These are phyloP conservation scores for Canariomyces notabilis DNA, from an alignment of 2,329 filamentous ascomycete species.

Conservation along the genomic window DNA sequence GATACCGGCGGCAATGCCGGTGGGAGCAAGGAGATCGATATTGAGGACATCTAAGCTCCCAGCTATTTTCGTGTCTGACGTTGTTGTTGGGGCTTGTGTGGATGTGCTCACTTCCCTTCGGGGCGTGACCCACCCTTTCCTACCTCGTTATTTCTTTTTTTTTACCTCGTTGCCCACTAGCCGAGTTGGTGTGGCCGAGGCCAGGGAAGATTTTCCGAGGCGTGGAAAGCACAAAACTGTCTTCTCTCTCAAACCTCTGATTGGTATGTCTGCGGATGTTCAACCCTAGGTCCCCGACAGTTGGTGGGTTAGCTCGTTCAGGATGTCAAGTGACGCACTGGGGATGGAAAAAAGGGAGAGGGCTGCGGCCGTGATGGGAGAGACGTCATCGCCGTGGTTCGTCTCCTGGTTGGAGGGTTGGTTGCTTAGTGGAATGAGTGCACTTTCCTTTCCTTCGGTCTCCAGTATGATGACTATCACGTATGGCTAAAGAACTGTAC, in stretches of 20 bases:
- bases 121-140: slow-evolving; percentile 19
- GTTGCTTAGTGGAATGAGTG: neutral
- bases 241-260: slow-evolving; percentile 57
- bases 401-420: neutral
- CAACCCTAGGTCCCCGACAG: slow-evolving; percentile 26
- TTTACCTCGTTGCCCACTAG: neutral
- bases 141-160: slow-evolving; percentile 10
- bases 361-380: slow-evolving; percentile 49
- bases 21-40: slow-evolving; percentile 76
- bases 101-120: neutral
- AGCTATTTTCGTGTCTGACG: no score
- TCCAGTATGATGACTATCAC: no score
- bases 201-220: slow-evolving; percentile 12
- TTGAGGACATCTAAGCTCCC: slow-evolving; percentile 79
- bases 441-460: slow-evolving; percentile 20
- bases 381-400: slow-evolving; percentile 51
- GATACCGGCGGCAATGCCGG: slow-evolving; percentile 50
- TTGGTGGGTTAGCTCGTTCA: slow-evolving; percentile 19
- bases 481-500: no score
- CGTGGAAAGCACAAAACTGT: slow-evolving; percentile 46
- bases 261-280: slow-evolving; percentile 5
- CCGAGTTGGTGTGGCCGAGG: no score
- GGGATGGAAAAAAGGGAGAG: slow-evolving; percentile 19
- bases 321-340: slow-evolving; percentile 3
- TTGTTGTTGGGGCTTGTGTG: no score